A percentile compares a stretch with the other conserved stretches of the same genome.
These are phyloP conservation scores for Candida nanaspora DNA, from an alignment of 805 yeast species.

Conservation along the genomic window DNA sequence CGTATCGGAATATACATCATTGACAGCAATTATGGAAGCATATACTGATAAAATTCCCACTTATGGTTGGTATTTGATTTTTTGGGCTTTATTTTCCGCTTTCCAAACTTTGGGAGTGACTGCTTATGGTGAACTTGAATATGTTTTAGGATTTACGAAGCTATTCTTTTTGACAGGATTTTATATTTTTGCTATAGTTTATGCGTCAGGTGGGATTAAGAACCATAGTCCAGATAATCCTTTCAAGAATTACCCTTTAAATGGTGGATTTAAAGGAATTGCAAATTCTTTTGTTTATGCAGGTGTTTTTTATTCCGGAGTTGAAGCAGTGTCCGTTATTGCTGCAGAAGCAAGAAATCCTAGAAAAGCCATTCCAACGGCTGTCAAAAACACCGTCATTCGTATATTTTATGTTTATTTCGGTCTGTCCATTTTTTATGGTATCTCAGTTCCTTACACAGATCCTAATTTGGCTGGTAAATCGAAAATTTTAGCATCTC, in stretches of 20 bases:
- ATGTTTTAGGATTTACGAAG: slow-evolving; percentile 43
- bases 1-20: slow-evolving; percentile 48
- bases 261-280: slow-evolving; percentile 44
- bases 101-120: slow-evolving; percentile 46
- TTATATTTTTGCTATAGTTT: slow-evolving; percentile 42
- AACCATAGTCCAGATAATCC: slow-evolving; percentile 27
- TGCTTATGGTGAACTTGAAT: slow-evolving; percentile 53
- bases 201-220: slow-evolving; percentile 35
- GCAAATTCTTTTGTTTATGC: slow-evolving; percentile 51
- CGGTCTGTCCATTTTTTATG: slow-evolving; percentile 45
- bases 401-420: slow-evolving; percentile 47
- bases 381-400: slow-evolving; percentile 46
- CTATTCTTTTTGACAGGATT: slow-evolving; percentile 40
- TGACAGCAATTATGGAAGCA: slow-evolving; percentile 39
- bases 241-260: slow-evolving; percentile 27
- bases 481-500: slow-evolving; percentile 29
- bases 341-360: slow-evolving; percentile 62
- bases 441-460: slow-evolving; percentile 47
- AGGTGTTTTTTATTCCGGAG: slow-evolving; percentile 53
- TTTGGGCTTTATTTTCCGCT: slow-evolving; percentile 43
- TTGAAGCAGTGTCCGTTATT: slow-evolving; percentile 49
- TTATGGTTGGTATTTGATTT: slow-evolving; percentile 47
- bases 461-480: slow-evolving; percentile 34
- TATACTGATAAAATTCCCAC: slow-evolving; percentile 48
- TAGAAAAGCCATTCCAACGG: slow-evolving; percentile 46